These are phyloP conservation scores for Globisporangium parvum DNA, from an alignment of 352 stramenopile genomes.

Conservation along the genomic window DNA sequence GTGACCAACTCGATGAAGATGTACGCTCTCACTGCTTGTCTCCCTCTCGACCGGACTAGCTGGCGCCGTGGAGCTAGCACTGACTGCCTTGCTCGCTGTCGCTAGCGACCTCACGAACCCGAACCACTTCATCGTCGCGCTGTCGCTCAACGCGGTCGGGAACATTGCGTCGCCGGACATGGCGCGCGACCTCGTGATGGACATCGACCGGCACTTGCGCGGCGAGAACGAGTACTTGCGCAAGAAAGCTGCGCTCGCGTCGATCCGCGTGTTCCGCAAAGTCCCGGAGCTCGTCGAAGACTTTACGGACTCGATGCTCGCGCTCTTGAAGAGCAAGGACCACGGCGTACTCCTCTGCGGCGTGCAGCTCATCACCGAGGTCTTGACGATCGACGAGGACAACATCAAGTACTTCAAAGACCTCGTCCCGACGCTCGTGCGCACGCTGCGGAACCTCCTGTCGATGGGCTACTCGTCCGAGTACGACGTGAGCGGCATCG, in stretches of 20 bases:
- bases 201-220: constrained; percentile 95
- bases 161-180: constrained; percentile 97
- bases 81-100: not conserved
- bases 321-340: constrained; percentile 93
- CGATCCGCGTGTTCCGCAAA: constrained; percentile 91
- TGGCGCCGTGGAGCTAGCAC: no score
- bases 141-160: constrained; percentile 96
- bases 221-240: constrained; percentile 93
- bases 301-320: constrained; percentile 95
- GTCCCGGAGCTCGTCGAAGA: constrained; percentile 98
- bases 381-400: constrained; percentile 79
- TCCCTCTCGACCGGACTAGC: not conserved
- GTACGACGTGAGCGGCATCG: constrained; percentile 98
- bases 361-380: constrained; percentile 94
- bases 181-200: constrained; percentile 96
- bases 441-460: constrained; percentile 93
- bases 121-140: constrained; percentile 94
- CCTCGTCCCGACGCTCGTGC: constrained; percentile 72
- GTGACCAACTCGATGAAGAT: constrained; percentile 99
- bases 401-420: constrained; percentile 74
- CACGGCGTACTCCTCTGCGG: constrained; percentile 97
- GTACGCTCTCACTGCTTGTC: constrained; percentile 19
- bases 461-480: constrained; percentile 97
- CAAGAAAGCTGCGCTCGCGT: constrained; percentile 97
- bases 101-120: constrained; percentile 89